Conservation (phyloP, 306 rosid genomes). For the Citrullus mucosospermus region DNA sequence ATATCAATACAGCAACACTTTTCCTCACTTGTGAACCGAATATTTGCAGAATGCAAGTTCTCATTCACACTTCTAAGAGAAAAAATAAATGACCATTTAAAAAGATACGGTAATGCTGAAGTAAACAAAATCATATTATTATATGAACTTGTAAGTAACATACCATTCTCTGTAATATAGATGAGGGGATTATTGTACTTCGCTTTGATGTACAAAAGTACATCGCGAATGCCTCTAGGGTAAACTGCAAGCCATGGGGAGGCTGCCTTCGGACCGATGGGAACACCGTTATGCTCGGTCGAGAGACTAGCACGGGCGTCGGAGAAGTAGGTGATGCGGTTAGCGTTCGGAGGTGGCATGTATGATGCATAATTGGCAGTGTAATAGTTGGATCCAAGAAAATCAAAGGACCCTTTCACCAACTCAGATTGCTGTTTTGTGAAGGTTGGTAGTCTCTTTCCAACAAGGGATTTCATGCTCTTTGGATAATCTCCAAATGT, state of each 20-base stretch:
- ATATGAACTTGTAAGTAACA: too few relatives aligned
- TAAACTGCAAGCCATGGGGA: conserved; percentile 11
- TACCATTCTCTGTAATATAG: neutral
- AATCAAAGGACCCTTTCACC: conserved; percentile 25
- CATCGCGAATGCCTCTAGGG: conserved; percentile 23
- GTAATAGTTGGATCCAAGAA: conserved; percentile 9
- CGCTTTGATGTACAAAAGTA: conserved; percentile 18
- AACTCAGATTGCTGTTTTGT: conserved; percentile 26
- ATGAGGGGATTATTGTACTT: neutral
- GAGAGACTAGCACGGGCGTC: conserved; percentile 28
- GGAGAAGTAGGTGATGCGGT: conserved; percentile 14
- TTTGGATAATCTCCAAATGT: conserved; percentile 55
- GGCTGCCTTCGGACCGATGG: neutral
- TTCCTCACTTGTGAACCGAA: too few relatives aligned
- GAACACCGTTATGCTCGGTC: conserved; percentile 21
- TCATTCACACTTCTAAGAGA: too few relatives aligned
- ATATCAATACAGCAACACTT: too few relatives aligned
- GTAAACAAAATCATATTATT: too few relatives aligned
- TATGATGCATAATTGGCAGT: conserved; percentile 9
- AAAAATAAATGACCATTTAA: too few relatives aligned
- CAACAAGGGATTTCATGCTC: conserved; percentile 35
- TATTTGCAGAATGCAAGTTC: too few relatives aligned
- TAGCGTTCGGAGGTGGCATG: conserved; percentile 5
- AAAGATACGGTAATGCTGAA: too few relatives aligned
- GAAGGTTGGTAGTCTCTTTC: conserved; percentile 45